These are phyloP conservation scores for Aspergillus hortae DNA, from an alignment of 2,329 filamentous ascomycete species.

Conservation along the genomic window DNA sequence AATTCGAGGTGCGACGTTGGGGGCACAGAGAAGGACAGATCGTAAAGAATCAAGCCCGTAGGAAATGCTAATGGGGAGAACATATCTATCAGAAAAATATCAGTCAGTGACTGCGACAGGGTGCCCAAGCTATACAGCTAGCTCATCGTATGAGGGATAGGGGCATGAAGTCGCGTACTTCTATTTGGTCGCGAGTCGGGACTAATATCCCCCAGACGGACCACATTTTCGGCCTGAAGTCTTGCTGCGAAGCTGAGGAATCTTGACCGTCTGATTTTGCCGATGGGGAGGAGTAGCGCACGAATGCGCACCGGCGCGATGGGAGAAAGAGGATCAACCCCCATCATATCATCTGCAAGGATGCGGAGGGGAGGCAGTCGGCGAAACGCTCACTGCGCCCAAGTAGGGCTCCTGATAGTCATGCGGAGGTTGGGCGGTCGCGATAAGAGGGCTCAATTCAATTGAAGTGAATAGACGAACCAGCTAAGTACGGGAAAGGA, in stretches of 20 bases:
- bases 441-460: not conserved
- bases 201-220: slow-evolving; percentile 81
- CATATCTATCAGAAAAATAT: slow-evolving; percentile 61
- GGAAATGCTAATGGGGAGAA: slow-evolving; percentile 90
- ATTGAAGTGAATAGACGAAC: not conserved
- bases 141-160: not conserved
- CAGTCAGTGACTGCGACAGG: slow-evolving; percentile 17
- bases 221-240: slow-evolving; percentile 73
- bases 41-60: slow-evolving; percentile 80
- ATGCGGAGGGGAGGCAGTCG: slow-evolving; percentile 29
- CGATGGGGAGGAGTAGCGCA: slow-evolving; percentile 80
- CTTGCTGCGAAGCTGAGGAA: slow-evolving; percentile 77
- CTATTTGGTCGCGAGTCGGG: slow-evolving; percentile 79
- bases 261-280: slow-evolving; percentile 75
- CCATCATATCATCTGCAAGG: slow-evolving; percentile 63
- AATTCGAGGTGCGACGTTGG: slow-evolving; percentile 75
- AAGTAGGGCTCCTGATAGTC: slow-evolving; percentile 20
- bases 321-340: slow-evolving; percentile 82
- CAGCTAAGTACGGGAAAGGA: not conserved
- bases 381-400: slow-evolving; percentile 32
- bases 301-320: slow-evolving; percentile 88
- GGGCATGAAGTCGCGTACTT: slow-evolving; percentile 57
- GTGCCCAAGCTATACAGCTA: not conserved
- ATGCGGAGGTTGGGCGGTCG: slow-evolving; percentile 12
- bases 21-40: slow-evolving; percentile 75